These are phyloP conservation scores for Agrocybe chaxingu DNA, from an alignment of 768 basidiomycete genomes.

Conservation along the genomic window DNA sequence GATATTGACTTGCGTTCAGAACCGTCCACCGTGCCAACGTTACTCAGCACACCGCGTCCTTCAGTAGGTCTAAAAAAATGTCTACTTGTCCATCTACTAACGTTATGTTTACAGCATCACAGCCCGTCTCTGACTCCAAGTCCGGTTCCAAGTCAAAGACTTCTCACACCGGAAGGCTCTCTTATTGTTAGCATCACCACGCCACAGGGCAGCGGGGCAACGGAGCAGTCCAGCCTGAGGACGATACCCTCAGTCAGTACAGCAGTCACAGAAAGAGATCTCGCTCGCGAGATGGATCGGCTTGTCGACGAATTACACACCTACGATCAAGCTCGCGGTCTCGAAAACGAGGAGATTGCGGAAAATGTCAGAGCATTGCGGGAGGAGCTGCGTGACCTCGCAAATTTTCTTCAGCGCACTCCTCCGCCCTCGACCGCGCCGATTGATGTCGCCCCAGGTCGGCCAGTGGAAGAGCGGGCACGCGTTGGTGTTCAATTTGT, in stretches of 20 bases:
- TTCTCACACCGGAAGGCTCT: slow-evolving; percentile 36
- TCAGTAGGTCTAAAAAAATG: slow-evolving; percentile 29
- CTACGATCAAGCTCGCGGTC: slow-evolving; percentile 54
- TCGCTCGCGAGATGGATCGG: slow-evolving; percentile 44
- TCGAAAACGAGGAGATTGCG: slow-evolving; percentile 61
- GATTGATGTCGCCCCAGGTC: slow-evolving; percentile 2
- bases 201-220: slow-evolving; percentile 33
- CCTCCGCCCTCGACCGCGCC: slow-evolving; percentile 23
- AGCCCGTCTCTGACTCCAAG: not conserved
- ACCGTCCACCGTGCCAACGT: slow-evolving; percentile 54
- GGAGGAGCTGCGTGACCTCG: slow-evolving; percentile 63
- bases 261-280: slow-evolving; percentile 43
- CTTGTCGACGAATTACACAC: slow-evolving; percentile 54
- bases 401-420: slow-evolving; percentile 49
- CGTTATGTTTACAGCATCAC: slow-evolving; percentile 1
- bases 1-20: slow-evolving; percentile 20
- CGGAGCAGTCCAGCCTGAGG: slow-evolving; percentile 30
- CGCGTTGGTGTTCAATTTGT: slow-evolving; percentile 14
- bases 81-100: not conserved
- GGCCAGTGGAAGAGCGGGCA: slow-evolving; percentile 4
- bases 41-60: slow-evolving; percentile 44
- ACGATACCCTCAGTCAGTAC: slow-evolving; percentile 34
- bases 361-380: slow-evolving; percentile 70
- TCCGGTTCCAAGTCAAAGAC: slow-evolving; percentile 20
- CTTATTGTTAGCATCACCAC: slow-evolving; percentile 36